Conservation (phyloP, 305 asterid genomes). For the Fraxinus velutina region DNA sequence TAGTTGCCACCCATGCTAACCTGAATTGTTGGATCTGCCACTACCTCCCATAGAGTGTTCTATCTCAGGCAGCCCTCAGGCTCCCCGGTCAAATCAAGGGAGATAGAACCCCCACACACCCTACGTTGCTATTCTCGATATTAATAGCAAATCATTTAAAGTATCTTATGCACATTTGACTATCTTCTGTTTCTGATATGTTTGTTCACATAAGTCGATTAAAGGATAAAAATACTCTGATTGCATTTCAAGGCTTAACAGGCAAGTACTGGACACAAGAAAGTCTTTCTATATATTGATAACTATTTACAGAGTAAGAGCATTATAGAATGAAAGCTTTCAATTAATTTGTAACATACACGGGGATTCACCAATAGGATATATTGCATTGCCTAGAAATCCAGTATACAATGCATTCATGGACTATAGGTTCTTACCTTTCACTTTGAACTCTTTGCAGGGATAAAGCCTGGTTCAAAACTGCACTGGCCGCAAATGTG, state of each 20-base stretch:
- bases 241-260: background rate
- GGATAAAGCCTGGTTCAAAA: background rate
- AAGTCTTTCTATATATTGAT: background rate
- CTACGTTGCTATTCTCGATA: background rate
- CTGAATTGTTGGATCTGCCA: background rate
- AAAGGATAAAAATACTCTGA: background rate
- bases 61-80: background rate
- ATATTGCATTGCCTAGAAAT: background rate
- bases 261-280: background rate
- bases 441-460: background rate
- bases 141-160: background rate
- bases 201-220: background rate
- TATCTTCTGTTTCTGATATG: background rate
- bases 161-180: background rate
- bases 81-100: background rate
- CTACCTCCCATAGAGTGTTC: background rate
- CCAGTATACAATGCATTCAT: background rate
- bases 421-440: background rate
- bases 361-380: background rate
- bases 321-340: background rate
- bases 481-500: background rate
- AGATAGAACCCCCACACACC: background rate
- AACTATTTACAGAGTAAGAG: background rate
- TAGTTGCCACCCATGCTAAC: background rate
- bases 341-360: background rate